These are phyloP conservation scores for Diaporthe sp. DNA, from an alignment of 2,329 filamentous ascomycete species.

Conservation along the genomic window DNA sequence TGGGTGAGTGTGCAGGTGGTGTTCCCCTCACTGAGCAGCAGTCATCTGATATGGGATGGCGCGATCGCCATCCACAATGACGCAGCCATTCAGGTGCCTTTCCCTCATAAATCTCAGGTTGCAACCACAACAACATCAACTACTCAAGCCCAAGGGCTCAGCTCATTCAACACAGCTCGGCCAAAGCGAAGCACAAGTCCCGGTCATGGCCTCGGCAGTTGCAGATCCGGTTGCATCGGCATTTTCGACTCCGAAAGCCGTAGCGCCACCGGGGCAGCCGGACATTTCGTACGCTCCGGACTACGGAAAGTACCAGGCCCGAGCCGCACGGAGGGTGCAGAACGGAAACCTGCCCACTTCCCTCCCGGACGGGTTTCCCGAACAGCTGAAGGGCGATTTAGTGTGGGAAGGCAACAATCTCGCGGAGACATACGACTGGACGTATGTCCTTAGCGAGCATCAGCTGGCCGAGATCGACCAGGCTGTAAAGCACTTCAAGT, in stretches of 20 bases:
- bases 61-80: constrained; percentile 31
- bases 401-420: constrained; percentile 68
- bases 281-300: constrained; percentile 69
- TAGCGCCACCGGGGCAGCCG: constrained; percentile 58
- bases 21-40: constrained; percentile 2
- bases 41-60: constrained; percentile 25
- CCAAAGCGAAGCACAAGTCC: neutral
- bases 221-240: constrained; percentile 5
- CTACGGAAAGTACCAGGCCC: constrained; percentile 61
- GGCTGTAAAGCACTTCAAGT: constrained; percentile 54
- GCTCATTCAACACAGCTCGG: neutral
- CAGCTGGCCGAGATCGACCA: constrained; percentile 61
- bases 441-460: constrained; percentile 56
- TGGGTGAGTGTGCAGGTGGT: neutral
- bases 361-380: constrained; percentile 62
- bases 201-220: constrained; percentile 20
- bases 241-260: constrained; percentile 27
- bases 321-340: constrained; percentile 56
- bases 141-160: neutral
- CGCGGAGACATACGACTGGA: constrained; percentile 61
- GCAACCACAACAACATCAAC: neutral
- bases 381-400: constrained; percentile 57
- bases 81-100: neutral
- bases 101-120: neutral
- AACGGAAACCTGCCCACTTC: constrained; percentile 50